Percentiles rank a stretch among this genome's conserved stretches.
These are phyloP conservation scores for Leccinum variicolor DNA, from an alignment of 768 basidiomycete species.

Conservation along the genomic window DNA sequence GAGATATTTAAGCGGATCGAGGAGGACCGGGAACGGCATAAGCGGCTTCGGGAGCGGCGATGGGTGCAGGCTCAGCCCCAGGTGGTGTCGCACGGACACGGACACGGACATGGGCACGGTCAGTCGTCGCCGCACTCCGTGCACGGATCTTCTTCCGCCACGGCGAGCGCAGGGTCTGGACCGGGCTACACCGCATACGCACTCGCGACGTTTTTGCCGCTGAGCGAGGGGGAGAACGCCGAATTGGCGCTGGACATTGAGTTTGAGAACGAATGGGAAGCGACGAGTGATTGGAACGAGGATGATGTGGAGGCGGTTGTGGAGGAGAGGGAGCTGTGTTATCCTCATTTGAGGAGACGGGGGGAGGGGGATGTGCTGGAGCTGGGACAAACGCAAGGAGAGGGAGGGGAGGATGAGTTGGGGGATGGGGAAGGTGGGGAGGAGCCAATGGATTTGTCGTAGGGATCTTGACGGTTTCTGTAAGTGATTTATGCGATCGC, in stretches of 20 bases:
- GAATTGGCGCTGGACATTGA: conserved; percentile 71
- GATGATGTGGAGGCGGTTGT: conserved; percentile 66
- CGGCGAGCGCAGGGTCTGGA: conserved; percentile 1
- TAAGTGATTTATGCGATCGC: not conserved
- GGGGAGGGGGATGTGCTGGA: conserved; percentile 31
- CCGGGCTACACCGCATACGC: conserved; percentile 9
- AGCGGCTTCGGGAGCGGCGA: conserved; percentile 83
- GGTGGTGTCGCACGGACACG: not conserved
- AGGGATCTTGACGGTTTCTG: not conserved
- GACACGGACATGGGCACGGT: conserved; percentile 17
- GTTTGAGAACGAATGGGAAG: conserved; percentile 85
- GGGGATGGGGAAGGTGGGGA: too few relatives aligned
- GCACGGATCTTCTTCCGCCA: not conserved
- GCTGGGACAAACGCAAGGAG: too few relatives aligned
- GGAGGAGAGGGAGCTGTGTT: not conserved
- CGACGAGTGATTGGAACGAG: conserved; percentile 89
- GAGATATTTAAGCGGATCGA: conserved; percentile 47
- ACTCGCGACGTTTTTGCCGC: conserved; percentile 23
- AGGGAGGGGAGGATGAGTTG: too few relatives aligned
- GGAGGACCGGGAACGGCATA: conserved; percentile 91
- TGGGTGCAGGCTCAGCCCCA: conserved; percentile 84
- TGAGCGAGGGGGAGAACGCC: conserved; percentile 42
- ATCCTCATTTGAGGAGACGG: conserved; percentile 26
- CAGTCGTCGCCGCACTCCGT: not conserved
- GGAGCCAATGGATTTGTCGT: conserved; percentile 40